Evolutionary conservation across 805 yeast species (phyloP).

Genomic region (Brettanomyces bruxellensis): DNA sequence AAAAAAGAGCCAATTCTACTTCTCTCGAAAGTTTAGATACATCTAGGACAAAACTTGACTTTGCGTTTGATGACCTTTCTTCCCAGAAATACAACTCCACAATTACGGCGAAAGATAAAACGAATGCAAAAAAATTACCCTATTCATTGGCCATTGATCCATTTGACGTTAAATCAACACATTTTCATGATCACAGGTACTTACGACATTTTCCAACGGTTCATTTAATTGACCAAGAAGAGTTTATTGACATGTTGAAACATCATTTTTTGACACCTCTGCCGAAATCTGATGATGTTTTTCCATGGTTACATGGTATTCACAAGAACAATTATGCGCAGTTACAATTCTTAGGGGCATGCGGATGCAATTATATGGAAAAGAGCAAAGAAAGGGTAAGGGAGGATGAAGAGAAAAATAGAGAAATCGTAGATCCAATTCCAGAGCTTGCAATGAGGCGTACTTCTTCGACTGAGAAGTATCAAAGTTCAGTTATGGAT

Average conservation of each 20-base stretch:
- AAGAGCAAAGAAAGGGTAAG: neutral
- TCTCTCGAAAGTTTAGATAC: neutral
- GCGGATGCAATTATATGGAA: neutral
- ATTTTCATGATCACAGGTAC: conserved; percentile 14
- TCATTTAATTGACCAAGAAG: conserved; percentile 19
- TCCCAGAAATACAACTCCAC: neutral
- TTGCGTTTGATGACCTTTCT: neutral
- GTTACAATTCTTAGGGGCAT: conserved; percentile 27
- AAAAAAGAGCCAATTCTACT: neutral
- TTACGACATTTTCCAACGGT: conserved; percentile 8
- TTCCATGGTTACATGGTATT: conserved; percentile 89
- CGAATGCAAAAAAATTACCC: neutral
- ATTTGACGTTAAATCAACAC: conserved; percentile 13
- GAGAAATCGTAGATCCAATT: neutral
- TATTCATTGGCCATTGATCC: conserved; percentile 7
- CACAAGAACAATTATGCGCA: conserved; percentile 49
- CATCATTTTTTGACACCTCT: conserved; percentile 23
- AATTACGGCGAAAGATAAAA: too few species aligned
- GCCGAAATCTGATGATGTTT: conserved; percentile 62
- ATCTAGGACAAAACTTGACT: neutral
- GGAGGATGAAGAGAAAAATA: too few species aligned
- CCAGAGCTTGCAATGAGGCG: neutral
- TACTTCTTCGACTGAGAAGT: neutral
- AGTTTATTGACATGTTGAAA: conserved; percentile 14
- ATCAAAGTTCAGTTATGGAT: neutral